Percentiles rank a stretch among this genome's conserved stretches.
phyloP scores from a whole-genome alignment of 2,329 filamentous ascomycete genomes.

The Stagonosporopsis vannaccii region DNA sequence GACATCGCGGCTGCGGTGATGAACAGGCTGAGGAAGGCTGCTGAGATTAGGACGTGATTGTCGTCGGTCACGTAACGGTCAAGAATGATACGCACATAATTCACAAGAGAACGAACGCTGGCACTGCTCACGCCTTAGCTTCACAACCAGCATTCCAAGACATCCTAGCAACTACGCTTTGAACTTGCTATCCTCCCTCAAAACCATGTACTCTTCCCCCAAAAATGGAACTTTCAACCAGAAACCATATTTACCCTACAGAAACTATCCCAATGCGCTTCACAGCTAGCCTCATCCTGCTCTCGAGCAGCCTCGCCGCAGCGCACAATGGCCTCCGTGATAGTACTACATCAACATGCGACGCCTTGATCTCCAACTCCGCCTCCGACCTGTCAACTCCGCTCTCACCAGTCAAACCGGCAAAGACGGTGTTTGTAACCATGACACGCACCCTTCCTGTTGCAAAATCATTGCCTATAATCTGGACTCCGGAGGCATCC shows the following conservation, averaged over 20 bases:
- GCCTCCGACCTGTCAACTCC: background rate
- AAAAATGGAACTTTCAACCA: too few relatives aligned
- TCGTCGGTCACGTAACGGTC: background rate
- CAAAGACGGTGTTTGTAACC: background rate
- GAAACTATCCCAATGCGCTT: background rate
- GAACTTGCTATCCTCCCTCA: background rate
- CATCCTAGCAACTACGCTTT: background rate
- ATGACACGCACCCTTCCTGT: background rate
- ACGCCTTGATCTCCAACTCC: background rate
- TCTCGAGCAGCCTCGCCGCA: background rate
- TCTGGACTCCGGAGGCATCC: background rate
- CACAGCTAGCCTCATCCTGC: background rate
- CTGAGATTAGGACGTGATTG: constrained; percentile 36
- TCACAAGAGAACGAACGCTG: background rate
- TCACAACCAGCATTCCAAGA: background rate
- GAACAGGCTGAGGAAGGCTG: constrained; percentile 60
- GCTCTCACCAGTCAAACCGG: background rate
- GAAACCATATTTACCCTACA: background rate
- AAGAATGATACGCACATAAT: background rate
- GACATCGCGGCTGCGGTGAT: constrained; percentile 78
- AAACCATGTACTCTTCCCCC: background rate
- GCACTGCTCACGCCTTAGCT: background rate
- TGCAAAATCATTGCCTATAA: too few relatives aligned
- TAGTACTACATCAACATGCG: background rate
- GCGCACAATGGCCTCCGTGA: background rate